A percentile compares a stretch with the other conserved stretches of the same genome.
These are phyloP conservation scores for Calendula officinalis DNA, from an alignment of 129 eudicot species.

Conservation along the genomic window DNA sequence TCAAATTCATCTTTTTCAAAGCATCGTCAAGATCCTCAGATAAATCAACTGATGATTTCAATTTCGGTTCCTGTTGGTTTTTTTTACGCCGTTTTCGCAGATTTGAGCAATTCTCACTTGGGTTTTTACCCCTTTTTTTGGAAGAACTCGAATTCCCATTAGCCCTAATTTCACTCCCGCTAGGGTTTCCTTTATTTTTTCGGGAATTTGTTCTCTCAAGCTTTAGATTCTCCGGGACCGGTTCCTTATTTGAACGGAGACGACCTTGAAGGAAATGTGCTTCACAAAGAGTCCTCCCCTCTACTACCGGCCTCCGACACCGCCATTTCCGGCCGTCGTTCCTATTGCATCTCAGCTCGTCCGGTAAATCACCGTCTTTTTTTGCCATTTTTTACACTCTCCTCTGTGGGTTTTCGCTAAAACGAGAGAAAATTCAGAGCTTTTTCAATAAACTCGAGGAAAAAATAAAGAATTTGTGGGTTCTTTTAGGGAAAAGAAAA, in stretches of 20 bases:
- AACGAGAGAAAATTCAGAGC: background rate
- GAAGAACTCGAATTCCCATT: background rate
- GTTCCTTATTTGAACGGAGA: conserved; percentile 56
- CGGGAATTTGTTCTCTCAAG: conserved; percentile 42
- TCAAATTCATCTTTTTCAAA: conserved; percentile 70
- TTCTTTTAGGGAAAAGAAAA: conserved; percentile 1
- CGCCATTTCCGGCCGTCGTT: conserved; percentile 90
- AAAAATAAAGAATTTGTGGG: conserved; percentile 7
- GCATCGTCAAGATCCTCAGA: conserved; percentile 76
- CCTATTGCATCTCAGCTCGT: conserved; percentile 46
- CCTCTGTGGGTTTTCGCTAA: conserved; percentile 11
- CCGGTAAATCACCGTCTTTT: background rate
- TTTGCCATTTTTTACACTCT: conserved; percentile 40
- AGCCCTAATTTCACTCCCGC: conserved; percentile 1
- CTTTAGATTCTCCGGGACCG: conserved; percentile 84
- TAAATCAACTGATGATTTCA: conserved; percentile 33
- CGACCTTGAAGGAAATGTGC: conserved; percentile 70
- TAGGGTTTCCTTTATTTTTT: conserved; percentile 31
- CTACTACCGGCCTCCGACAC: conserved; percentile 70
- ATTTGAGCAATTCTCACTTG: conserved; percentile 8
- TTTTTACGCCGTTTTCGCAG: conserved; percentile 23
- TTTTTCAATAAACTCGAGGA: conserved; percentile 1
- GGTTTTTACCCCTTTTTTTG: conserved; percentile 21
- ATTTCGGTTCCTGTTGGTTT: conserved; percentile 12
- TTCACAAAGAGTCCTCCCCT: conserved; percentile 71